Evolutionary conservation across 768 basidiomycete genomes (phyloP).

Genomic region (Pleurotus pulmonarius): DNA sequence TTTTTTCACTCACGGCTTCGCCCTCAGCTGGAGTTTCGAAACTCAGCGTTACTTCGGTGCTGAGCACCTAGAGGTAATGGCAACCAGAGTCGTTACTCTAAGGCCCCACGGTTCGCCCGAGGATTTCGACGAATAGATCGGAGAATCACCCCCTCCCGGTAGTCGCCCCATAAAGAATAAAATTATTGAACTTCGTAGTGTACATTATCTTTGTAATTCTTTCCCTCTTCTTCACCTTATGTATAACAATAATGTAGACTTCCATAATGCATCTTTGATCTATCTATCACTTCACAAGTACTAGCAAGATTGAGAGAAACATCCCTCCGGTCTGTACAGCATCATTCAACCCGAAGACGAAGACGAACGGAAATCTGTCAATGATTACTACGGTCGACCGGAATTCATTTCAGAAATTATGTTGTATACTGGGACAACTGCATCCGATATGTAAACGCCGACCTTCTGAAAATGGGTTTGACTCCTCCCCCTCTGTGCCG

Average conservation of each 20-base stretch:
- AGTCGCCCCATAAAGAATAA: background rate
- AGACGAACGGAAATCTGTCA: no score
- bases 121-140: slow-evolving; percentile 20
- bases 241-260: background rate
- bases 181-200: background rate
- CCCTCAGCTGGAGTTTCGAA: slow-evolving; percentile 61
- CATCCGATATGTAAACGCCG: no score
- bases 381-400: no score
- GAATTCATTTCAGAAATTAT: no score
- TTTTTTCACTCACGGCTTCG: slow-evolving; percentile 14
- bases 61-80: slow-evolving; percentile 46
- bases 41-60: slow-evolving; percentile 66
- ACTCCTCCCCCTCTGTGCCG: no score
- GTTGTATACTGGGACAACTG: no score
- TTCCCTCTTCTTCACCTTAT: background rate
- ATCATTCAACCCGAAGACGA: no score
- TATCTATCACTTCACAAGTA: no score
- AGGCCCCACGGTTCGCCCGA: slow-evolving; percentile 33
- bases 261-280: background rate
- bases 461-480: no score
- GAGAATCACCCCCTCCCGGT: background rate
- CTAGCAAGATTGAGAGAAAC: no score
- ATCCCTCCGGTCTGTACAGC: no score
- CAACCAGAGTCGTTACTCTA: slow-evolving; percentile 42
- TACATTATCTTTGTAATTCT: slow-evolving; percentile 3